Base-by-base conservation (phyloP, 345 rosid species). In the Camelina sativa region DNA sequence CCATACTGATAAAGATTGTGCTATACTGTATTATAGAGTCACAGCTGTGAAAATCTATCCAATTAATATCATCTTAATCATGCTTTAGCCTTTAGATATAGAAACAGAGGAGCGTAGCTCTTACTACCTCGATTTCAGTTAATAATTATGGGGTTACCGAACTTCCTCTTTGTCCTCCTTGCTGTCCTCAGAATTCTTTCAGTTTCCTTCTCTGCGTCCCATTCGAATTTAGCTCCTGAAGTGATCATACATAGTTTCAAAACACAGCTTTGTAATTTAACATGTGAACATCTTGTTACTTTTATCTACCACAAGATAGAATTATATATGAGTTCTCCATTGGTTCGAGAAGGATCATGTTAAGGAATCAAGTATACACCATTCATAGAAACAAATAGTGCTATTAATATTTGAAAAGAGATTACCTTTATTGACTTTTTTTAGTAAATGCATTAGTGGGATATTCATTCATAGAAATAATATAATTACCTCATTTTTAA, bases 121-220 rank as follows among this genome's bases (percentile, higher is more conserved):
- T 7, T 60, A 35, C 66, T 38, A 30, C 90, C 89, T 84, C 87
- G 16, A 56, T 13, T 11, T 79, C 81, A 92, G 76, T 86, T 81
- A 62, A 96, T 92, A 75, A 92, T 82, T 61, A 96, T 91, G 59
- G 83, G 68, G 74, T 83, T 83, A 46, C 67, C 72, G 46, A 73
- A 67, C 78, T 85, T 89, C 76, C 98, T 81, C 85, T 82, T 96
- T 63, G 82, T 79, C 82, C 95, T 88, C 84, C 98, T 88, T 62
- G 98, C 97, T 69, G 68, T 83, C 77, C 75, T 86, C 81, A 96
- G 80, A 67, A 96, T 86, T 63, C 80, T 72, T 16, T 84, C 80
- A 5, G 91, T 86, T 75, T 88, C 96, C 74, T 83, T 82, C 80
- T 81, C 78, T 65, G 83, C 85, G 70, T 86, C 91, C 72, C 85